phyloP scores from a whole-genome alignment of 805 yeast species.

The Wickerhamomyces tratensis region DNA sequence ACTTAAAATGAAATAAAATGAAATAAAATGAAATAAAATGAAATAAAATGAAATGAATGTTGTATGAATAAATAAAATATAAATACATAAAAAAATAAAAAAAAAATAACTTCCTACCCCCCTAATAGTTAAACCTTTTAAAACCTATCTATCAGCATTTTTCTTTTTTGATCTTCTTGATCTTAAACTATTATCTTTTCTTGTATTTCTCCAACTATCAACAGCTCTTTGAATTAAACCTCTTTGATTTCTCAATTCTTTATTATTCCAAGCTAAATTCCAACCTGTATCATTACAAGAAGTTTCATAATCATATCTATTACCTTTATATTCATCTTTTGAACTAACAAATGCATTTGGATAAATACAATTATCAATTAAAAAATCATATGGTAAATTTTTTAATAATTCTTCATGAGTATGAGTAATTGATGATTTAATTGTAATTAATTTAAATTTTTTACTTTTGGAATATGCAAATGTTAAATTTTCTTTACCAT shows the following conservation, averaged over 20 bases:
- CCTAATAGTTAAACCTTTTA: too few species aligned
- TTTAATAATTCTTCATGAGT: neutral
- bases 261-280: constrained; percentile 33
- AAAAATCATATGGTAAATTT: constrained; percentile 22
- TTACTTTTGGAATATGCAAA: constrained; percentile 23
- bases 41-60: too few species aligned
- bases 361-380: constrained; percentile 33
- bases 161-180: constrained; percentile 11
- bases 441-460: constrained; percentile 16
- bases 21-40: too few species aligned
- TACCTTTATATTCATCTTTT: constrained; percentile 31
- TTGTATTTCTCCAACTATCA: constrained; percentile 40
- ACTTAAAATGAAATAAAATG: too few species aligned
- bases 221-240: constrained; percentile 44
- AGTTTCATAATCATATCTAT: constrained; percentile 34
- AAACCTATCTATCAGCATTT: neutral
- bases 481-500: constrained; percentile 21
- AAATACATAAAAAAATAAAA: too few species aligned
- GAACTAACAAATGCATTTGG: constrained; percentile 35
- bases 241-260: constrained; percentile 30
- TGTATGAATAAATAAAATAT: too few species aligned
- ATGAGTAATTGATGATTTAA: constrained; percentile 12
- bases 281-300: constrained; percentile 41
- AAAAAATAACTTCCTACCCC: too few species aligned
- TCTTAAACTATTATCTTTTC: constrained; percentile 28